Percentiles rank a stretch among this genome's conserved stretches.
These are phyloP conservation scores for Lactarius sanguifluus DNA, from an alignment of 768 basidiomycete genomes.

Conservation along the genomic window DNA sequence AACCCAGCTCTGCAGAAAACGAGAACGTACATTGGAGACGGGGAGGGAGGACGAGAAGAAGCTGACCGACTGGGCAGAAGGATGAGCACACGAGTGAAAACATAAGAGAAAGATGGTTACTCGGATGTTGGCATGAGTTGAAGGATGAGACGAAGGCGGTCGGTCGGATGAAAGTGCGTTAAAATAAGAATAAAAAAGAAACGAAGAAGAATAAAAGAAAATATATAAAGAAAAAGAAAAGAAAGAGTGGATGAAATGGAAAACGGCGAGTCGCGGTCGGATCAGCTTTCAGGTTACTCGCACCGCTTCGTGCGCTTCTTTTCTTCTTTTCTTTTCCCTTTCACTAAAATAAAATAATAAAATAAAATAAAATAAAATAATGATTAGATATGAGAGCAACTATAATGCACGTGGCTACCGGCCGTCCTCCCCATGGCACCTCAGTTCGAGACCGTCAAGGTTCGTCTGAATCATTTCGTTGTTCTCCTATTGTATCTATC, in stretches of 20 bases:
- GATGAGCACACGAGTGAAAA: not conserved
- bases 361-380: not conserved
- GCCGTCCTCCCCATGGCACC: slow-evolving; percentile 43
- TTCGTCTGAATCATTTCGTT: slow-evolving; percentile 34
- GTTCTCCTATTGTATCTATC: slow-evolving; percentile 2
- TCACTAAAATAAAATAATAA: not conserved
- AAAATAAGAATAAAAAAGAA: slow-evolving; percentile 7
- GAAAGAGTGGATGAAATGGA: slow-evolving; percentile 1
- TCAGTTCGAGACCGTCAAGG: slow-evolving; percentile 70
- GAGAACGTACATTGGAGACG: slow-evolving; percentile 12
- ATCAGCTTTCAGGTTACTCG: slow-evolving; percentile 5
- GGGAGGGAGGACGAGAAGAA: slow-evolving; percentile 8
- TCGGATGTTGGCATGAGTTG: slow-evolving; percentile 22
- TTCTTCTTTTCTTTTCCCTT: slow-evolving; percentile 1
- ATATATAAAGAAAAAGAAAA: not conserved
- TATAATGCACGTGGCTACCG: slow-evolving; percentile 21
- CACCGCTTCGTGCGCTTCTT: not conserved
- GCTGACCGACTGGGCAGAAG: slow-evolving; percentile 4
- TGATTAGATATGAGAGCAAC: not conserved
- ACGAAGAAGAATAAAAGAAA: not conserved
- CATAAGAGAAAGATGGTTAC: not conserved
- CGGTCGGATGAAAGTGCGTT: slow-evolving; percentile 4
- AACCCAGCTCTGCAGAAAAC: too few relatives aligned
- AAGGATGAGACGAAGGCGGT: not conserved
- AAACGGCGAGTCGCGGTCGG: not conserved